Base-by-base conservation (phyloP, 2,329 filamentous ascomycete genomes). In the Clonostachys byssicola region DNA sequence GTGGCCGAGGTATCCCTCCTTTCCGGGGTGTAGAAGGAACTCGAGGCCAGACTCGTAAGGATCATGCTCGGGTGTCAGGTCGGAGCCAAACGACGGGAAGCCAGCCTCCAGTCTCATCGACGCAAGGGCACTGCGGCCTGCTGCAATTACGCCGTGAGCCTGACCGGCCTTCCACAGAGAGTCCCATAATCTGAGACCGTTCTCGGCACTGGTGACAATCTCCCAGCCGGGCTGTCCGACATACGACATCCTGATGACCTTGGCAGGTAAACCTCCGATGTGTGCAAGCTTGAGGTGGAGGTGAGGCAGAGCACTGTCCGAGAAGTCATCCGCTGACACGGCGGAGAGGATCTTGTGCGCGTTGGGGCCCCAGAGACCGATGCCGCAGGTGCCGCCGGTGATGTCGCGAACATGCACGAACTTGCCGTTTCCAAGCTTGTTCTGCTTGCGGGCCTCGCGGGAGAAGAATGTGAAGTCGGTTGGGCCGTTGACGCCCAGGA, bases 191-290 rank as follows among this genome's bases (percentile, higher is more conserved):
- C 71, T 65, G 12, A 72, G 71, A 1, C 81, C 81, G 39, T 77
- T 73, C 23, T 85, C 81, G 1, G 81, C 76, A 34, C 69, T 81
- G 2, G 80, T 72, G 49, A 82, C 78, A 17, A 85, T 72, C 56
- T 85, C 81, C 79, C 80, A 85, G 2, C 82, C 81, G 0, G 70
- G 62, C 53, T 85, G 81, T 6, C 82, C 81, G 5, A 85, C 77
- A 44, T 78, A 81, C 0, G 81, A 85, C 36, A 81, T 68, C 4
- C 78, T 70, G 54, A 82, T 72, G 0, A 70, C 71, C 0, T 68
- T 75, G 4, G 82, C 78, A 0, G 82, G 81, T 13, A 85, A 71
- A 1, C 80, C 77, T 8, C 65, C 68, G 43, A 85, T 69, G 47
- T 60, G 68, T 0, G 70, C 68, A 16, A 62, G 65, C 62, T 77